Conservation (phyloP, 106 monocot species). For the Dendrobium nobile region DNA sequence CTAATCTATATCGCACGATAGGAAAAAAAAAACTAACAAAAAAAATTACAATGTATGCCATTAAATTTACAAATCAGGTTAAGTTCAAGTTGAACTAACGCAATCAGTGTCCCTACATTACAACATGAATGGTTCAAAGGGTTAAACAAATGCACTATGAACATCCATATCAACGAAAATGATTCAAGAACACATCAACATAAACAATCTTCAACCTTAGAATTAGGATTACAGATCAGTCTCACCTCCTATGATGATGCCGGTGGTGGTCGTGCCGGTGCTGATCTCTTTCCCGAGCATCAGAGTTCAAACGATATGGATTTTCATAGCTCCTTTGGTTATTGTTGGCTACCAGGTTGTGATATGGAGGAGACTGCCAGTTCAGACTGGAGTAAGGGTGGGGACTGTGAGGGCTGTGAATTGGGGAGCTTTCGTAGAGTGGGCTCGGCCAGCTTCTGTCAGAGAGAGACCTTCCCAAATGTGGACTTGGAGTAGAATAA, state of each 20-base stretch:
- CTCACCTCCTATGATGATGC: slow-evolving; percentile 13
- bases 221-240: background rate
- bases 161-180: background rate
- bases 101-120: background rate
- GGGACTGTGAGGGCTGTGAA: slow-evolving; percentile 24
- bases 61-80: background rate
- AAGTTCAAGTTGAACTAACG: background rate
- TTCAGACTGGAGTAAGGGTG: slow-evolving; percentile 12
- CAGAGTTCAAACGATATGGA: slow-evolving; percentile 7
- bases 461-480: slow-evolving; percentile 42
- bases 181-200: background rate
- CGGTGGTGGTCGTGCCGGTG: slow-evolving; percentile 25
- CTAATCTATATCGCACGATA: too few relatives aligned
- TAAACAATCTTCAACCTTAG: background rate
- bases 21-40: too few relatives aligned
- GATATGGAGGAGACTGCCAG: slow-evolving; percentile 14
- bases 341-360: slow-evolving; percentile 3
- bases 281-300: slow-evolving; percentile 19
- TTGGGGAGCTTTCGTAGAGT: slow-evolving; percentile 18
- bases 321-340: slow-evolving; percentile 20
- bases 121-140: background rate
- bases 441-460: slow-evolving; percentile 46
- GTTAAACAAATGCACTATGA: background rate
- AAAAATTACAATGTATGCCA: background rate
- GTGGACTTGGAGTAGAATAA: slow-evolving; percentile 25